These are phyloP conservation scores for Leishmania aethiopica DNA, from an alignment of 208 protist species.

Conservation along the genomic window DNA sequence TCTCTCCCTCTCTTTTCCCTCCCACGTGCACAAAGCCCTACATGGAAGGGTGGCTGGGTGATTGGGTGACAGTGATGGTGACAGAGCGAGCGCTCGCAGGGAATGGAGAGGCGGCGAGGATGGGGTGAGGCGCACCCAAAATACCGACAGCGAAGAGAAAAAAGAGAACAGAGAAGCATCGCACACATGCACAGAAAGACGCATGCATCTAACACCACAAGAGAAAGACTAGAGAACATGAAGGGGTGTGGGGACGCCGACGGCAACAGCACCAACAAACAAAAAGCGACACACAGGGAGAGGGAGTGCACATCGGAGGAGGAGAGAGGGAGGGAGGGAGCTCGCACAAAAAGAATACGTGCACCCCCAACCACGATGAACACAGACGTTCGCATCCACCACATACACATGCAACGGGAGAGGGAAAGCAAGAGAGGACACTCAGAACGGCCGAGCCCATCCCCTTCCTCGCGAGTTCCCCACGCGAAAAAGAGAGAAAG, in stretches of 20 bases:
- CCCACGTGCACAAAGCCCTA: background rate
- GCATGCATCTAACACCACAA: background rate
- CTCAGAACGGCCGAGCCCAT: background rate
- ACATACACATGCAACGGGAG: background rate
- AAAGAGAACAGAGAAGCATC: background rate
- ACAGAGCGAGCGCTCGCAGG: background rate
- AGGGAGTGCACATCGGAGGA: background rate
- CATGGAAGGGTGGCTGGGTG: background rate
- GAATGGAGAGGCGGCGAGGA: background rate
- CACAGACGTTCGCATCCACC: background rate
- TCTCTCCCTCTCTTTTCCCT: background rate
- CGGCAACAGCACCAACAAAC: background rate
- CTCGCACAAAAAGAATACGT: background rate
- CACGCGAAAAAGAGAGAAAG: background rate
- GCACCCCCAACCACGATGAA: background rate
- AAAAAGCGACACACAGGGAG: too few relatives aligned
- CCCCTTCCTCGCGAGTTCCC: background rate
- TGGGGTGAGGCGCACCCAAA: background rate
- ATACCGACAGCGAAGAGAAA: background rate
- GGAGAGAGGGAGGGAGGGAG: background rate
- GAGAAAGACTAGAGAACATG: background rate
- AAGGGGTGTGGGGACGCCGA: background rate
- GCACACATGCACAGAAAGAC: background rate
- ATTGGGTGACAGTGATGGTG: background rate
- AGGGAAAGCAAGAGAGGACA: background rate